These are phyloP conservation scores for Fonsecaea multimorphosa DNA, from an alignment of 2,329 filamentous ascomycete species.

Conservation along the genomic window DNA sequence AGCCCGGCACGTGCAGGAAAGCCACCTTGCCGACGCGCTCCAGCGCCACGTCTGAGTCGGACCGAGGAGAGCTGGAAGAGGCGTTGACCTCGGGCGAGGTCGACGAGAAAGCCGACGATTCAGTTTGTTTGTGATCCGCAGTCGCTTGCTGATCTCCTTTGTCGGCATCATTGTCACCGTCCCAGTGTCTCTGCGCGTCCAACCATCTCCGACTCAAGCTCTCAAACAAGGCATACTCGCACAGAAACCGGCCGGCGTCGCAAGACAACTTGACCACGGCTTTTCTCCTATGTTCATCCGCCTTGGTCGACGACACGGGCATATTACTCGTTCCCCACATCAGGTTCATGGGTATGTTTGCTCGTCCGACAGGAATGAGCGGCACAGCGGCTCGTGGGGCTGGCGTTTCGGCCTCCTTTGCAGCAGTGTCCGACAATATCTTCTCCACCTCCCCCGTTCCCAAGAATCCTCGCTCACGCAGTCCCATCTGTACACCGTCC, in stretches of 20 bases:
- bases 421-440: not conserved
- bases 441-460: conserved; percentile 12
- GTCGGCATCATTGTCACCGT: not conserved
- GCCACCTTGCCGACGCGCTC: conserved; percentile 55
- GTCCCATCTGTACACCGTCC: conserved; percentile 40
- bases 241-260: conserved; percentile 75
- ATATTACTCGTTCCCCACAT: conserved; percentile 26
- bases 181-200: conserved; percentile 17
- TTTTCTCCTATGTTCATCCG: conserved; percentile 29
- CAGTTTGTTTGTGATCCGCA: conserved; percentile 38
- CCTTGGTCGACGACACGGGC: conserved; percentile 10
- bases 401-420: not conserved
- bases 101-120: not conserved
- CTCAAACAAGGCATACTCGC: conserved; percentile 78
- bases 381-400: not conserved
- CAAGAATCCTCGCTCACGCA: conserved; percentile 26
- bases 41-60: conserved; percentile 2
- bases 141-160: conserved; percentile 36
- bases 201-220: conserved; percentile 36
- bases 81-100: not conserved
- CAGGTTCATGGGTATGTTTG: not conserved
- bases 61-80: not conserved
- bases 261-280: conserved; percentile 64
- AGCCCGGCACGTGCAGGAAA: conserved; percentile 75
- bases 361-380: conserved; percentile 1